Evolutionary conservation across 2,329 filamentous ascomycete genomes (phyloP), one percentile per base, ranked within the genome.

Genomic region (Alternaria solani): DNA sequence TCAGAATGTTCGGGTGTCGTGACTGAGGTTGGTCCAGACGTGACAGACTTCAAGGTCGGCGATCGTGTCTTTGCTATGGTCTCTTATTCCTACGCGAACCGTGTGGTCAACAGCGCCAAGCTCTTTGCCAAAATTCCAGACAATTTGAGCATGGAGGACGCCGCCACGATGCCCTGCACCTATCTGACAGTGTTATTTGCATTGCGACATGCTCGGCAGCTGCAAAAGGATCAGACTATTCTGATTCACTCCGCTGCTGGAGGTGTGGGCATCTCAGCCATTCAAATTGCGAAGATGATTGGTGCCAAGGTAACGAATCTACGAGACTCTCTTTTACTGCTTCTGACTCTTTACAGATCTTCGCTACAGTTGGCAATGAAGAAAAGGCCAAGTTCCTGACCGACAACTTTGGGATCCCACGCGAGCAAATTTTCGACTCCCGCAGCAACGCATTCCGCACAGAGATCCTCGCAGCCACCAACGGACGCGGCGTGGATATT

Each of bases 401-500:
- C 18, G 23, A 42, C 16, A 26, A 28, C 25, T 53, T 32, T 11
- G 39, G 42, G 11, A 2, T 76, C 16, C 54, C 60, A 3, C 57
- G 60, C 14, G 63, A 69, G 14, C 62, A 66, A 28, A 74, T 75
- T 46, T 74, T 75, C 53, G 5, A 9, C 18, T 39, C 36, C 7
- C 36, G 14, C 6, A 9, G 7, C n/a, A 39, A 7, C n/a, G 6
- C 57, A 28, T 57, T 66, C 57, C 25, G 52, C 68, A 18, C 63
- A 68, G 42, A 48, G 43, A 11, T 58, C 48, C 12, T 77, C 75
- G 48, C 62, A 43, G 7, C 46, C 30, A 16, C 36, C 36, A 67
- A 53, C 9, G 54, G 63, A 18, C 38, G 56, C 8, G 75, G 75
- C 16, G 71, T 75, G 5, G 73, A 78, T 57, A 58, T 75, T 2